Evolutionary conservation across 2,329 filamentous ascomycete species (phyloP).

Genomic region (Colletotrichum sp.): DNA sequence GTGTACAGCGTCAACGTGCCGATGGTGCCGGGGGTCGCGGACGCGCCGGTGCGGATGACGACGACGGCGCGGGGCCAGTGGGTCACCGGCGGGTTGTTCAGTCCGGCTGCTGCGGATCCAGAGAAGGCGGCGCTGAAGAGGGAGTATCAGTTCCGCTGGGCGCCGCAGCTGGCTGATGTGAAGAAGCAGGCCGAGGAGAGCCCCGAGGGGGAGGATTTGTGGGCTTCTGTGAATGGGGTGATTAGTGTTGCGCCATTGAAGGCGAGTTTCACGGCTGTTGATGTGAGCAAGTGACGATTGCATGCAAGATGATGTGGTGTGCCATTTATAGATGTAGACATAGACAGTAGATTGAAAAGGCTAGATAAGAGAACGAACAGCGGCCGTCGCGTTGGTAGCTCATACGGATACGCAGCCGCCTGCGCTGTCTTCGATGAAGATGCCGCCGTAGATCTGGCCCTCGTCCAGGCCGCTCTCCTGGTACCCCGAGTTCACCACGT

Average conservation of each 20-base stretch:
- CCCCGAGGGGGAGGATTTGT: slow-evolving; percentile 21
- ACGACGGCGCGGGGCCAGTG: slow-evolving; percentile 73
- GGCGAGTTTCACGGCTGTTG: slow-evolving; percentile 19
- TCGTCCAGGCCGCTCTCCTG: slow-evolving; percentile 52
- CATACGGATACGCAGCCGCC: slow-evolving; percentile 45
- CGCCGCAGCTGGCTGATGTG: slow-evolving; percentile 22
- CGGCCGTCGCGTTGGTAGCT: not conserved
- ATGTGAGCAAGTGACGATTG: not conserved
- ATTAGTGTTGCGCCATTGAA: slow-evolving; percentile 20
- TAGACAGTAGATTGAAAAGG: not conserved
- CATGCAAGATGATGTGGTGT: not conserved
- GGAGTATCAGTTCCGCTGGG: slow-evolving; percentile 18
- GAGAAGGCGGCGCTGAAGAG: slow-evolving; percentile 5
- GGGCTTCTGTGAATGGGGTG: slow-evolving; percentile 21
- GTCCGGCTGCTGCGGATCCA: slow-evolving; percentile 7
- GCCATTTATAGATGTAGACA: not conserved
- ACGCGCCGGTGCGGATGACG: slow-evolving; percentile 69
- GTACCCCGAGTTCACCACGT: slow-evolving; percentile 55
- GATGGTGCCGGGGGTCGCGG: slow-evolving; percentile 63
- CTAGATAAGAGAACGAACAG: not conserved
- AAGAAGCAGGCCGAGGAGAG: slow-evolving; percentile 18
- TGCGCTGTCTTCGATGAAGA: slow-evolving; percentile 55
- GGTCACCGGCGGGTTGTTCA: slow-evolving; percentile 50
- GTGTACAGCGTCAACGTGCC: slow-evolving; percentile 75
- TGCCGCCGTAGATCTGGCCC: slow-evolving; percentile 54